Evolutionary conservation across 2,329 filamentous ascomycete genomes (phyloP), one percentile per base, ranked within the genome.

Genomic region (Coniochaeta hoffmannii): DNA sequence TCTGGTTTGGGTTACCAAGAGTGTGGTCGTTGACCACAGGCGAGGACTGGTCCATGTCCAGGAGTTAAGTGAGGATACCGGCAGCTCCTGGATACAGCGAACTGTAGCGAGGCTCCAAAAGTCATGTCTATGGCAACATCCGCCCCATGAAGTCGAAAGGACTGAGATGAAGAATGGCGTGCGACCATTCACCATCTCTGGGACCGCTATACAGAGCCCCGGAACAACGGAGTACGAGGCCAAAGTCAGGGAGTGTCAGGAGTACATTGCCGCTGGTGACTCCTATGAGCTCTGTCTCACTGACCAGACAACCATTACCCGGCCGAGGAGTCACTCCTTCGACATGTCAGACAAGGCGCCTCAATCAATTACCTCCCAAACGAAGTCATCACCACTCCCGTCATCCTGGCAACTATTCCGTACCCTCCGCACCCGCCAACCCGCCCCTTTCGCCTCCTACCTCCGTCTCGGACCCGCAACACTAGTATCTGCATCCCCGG

Each of bases 221-320:
- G 67, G 72, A 15, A 66, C 72, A 15, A 62, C 71, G 14, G 71
- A 71, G 17, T 95, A 94, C 65, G 83, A 85, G 62, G 69, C 73
- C 3, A 83, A 87, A 62, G 86, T 94, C n/a, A 71, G 75, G 22
- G 68, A 73, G 35, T 94, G 89, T 64, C 87, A 93, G 64, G 77
- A 82, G 4, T 79, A 82, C 59, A 88, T 96, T 59, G 80, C 84
- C 3, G 84, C 86, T 0, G 90, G 90, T 14, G 85, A 92, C 59
- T 91, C 89, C 0, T 96, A 96, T 68, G 90, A 96, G 66, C 78
- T 96, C 7, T 95, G 90, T 62, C 79, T 95, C 8, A 95, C 90
- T 0, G 85, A 85, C 51, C 85, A 90, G 67, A 90, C 88, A 11
- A 78, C 76, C 34, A 81, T 94, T 61, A 78, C 67, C 19, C 72